phyloP scores from a whole-genome alignment of 345 rosid genomes.

The Geranium brycei region DNA sequence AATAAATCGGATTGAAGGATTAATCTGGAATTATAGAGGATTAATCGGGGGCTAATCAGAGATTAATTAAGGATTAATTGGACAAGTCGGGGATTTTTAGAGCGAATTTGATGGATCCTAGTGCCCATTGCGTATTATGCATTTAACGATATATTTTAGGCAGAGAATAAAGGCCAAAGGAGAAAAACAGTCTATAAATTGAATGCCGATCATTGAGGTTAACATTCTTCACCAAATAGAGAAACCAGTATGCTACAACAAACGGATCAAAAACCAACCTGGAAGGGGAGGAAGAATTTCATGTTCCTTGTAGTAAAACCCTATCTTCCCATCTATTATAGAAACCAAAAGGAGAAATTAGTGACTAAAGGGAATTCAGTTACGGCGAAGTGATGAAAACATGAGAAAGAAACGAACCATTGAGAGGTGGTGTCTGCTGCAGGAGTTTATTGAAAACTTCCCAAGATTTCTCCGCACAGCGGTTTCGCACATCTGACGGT shows the following conservation, averaged over 20 bases:
- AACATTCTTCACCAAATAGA: neutral
- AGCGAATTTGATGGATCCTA: no score
- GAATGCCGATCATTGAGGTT: no score
- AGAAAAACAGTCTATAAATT: no score
- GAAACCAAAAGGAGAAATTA: constrained; percentile 17
- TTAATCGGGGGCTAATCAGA: no score
- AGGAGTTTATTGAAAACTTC: constrained; percentile 56
- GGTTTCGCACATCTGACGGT: constrained; percentile 49
- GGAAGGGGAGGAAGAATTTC: constrained; percentile 98
- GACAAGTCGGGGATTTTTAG: no score
- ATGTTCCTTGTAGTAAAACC: constrained; percentile 87
- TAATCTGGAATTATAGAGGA: no score
- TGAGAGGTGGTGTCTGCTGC: constrained; percentile 63
- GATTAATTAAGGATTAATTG: no score
- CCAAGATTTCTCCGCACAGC: constrained; percentile 66
- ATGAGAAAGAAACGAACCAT: constrained; percentile 33
- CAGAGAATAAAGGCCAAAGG: no score
- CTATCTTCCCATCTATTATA: constrained; percentile 70
- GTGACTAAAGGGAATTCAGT: neutral
- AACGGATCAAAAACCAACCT: constrained; percentile 27
- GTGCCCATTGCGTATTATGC: no score
- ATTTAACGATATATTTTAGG: no score
- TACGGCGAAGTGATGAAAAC: neutral
- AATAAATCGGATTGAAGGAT: no score
- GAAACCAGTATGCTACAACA: neutral